These are phyloP conservation scores for Phymatotrichopsis omnivora DNA, from an alignment of 2,329 filamentous ascomycete species.

Conservation along the genomic window DNA sequence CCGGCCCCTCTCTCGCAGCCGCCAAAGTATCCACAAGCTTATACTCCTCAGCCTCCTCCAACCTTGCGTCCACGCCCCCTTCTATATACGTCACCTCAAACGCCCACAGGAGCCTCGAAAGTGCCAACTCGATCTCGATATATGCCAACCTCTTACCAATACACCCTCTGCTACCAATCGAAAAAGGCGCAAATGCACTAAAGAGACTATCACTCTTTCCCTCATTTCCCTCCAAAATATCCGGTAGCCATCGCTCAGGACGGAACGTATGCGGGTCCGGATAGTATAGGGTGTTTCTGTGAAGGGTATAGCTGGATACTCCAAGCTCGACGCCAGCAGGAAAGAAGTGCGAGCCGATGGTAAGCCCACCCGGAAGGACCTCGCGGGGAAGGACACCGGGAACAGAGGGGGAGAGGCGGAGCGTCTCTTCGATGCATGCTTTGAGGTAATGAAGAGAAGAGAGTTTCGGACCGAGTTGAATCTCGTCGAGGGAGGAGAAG, in stretches of 20 bases:
- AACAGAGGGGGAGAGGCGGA: constrained; percentile 53
- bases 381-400: constrained; percentile 52
- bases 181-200: constrained; percentile 67
- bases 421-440: constrained; percentile 55
- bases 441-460: constrained; percentile 48
- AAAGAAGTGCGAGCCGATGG: constrained; percentile 45
- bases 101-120: constrained; percentile 51
- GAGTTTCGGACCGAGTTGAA: constrained; percentile 44
- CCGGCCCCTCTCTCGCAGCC: constrained; percentile 59
- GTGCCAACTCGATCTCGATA: constrained; percentile 53
- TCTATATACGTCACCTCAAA: constrained; percentile 44
- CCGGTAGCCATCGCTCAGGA: constrained; percentile 55
- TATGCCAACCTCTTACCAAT: constrained; percentile 63
- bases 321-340: constrained; percentile 45
- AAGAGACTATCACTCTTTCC: too few species aligned
- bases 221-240: constrained; percentile 46
- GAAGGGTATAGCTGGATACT: constrained; percentile 56
- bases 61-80: too few species aligned
- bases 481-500: constrained; percentile 47
- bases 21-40: constrained; percentile 65
- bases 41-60: too few species aligned
- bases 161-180: constrained; percentile 58
- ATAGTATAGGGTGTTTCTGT: constrained; percentile 56
- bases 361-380: constrained; percentile 46
- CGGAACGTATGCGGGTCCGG: constrained; percentile 48